Base-by-base conservation (phyloP, 441 rosid species). In the Jatropha multifida region DNA sequence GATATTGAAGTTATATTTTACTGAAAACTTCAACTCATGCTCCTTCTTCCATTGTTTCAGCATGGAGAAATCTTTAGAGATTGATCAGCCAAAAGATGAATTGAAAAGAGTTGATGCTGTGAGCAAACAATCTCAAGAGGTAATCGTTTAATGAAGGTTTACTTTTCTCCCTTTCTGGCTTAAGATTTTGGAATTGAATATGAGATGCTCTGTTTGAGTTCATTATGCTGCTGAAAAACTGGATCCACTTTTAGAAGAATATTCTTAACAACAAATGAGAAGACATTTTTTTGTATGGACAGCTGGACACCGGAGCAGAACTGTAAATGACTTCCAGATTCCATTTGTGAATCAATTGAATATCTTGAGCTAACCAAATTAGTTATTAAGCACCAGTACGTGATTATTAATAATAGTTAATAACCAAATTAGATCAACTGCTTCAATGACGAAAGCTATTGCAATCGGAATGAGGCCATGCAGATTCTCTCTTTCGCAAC, bases 61-160 rank as follows among this genome's bases (percentile, higher is more conserved):
- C 72, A 63, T 74, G 73, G 87, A 86, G 76, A 87, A 86, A 83
- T 83, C 86, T 76, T 26, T 73, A 66, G 89, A 88, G 79, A 82
- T 88, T 76, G 93, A 88, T 77, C 84, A 79, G 82, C 86, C 89
- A 67, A 83, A 84, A 73, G 73, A 83, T 74, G 83, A 85, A 71
- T 78, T 89, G 37, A 74, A 63, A 65, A 78, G 60, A 55, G 83
- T 81, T 79, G 81, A 80, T 77, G 81, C 76, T 51, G 77, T 70
- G 76, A 87, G 81, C 73, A 79, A 71, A 61, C 83, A 76, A 70
- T 76, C 85, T 68, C 85, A 83, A 74, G 83, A 83, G 85, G 97
- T 90, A 86, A 83, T 82, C 26, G 0, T 59, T 41, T 41, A 13
- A 3, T 73, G 61, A 56, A 77, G 18, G 15, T 2, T 69, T 0